Conservation (phyloP, 805 yeast genomes). For the Wickerhamomyces chambardii region DNA sequence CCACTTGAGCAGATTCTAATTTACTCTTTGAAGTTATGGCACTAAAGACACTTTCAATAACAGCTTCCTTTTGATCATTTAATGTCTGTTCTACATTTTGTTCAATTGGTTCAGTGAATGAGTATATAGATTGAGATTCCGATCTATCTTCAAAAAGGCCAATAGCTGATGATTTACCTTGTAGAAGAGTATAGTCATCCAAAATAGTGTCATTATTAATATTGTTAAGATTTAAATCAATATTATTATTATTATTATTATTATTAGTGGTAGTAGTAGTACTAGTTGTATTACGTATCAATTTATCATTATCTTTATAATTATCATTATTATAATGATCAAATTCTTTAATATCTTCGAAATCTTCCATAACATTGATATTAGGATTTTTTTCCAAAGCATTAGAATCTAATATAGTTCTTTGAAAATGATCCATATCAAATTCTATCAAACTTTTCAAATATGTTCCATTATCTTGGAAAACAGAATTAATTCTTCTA, state of each 20-base stretch:
- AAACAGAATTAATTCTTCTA: constrained; percentile 23
- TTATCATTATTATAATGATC: too few species aligned
- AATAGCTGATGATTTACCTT: constrained; percentile 4
- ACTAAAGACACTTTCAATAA: constrained; percentile 55
- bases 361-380: too few species aligned
- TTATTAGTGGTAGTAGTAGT: too few species aligned
- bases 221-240: too few species aligned
- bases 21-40: constrained; percentile 37
- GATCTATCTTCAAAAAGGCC: constrained; percentile 1
- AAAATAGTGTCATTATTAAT: too few species aligned
- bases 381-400: not conserved
- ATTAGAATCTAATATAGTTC: not conserved
- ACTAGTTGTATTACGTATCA: too few species aligned
- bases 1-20: constrained; percentile 10
- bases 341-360: too few species aligned
- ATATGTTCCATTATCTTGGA: constrained; percentile 17
- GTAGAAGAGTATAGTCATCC: too few species aligned
- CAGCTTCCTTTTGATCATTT: constrained; percentile 52
- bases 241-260: too few species aligned
- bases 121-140: constrained; percentile 5
- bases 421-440: not conserved
- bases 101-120: constrained; percentile 14
- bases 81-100: constrained; percentile 30
- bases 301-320: too few species aligned
- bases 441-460: constrained; percentile 11